phyloP scores from a whole-genome alignment of 2,329 filamentous ascomycete species.

The Amauroascus niger region DNA sequence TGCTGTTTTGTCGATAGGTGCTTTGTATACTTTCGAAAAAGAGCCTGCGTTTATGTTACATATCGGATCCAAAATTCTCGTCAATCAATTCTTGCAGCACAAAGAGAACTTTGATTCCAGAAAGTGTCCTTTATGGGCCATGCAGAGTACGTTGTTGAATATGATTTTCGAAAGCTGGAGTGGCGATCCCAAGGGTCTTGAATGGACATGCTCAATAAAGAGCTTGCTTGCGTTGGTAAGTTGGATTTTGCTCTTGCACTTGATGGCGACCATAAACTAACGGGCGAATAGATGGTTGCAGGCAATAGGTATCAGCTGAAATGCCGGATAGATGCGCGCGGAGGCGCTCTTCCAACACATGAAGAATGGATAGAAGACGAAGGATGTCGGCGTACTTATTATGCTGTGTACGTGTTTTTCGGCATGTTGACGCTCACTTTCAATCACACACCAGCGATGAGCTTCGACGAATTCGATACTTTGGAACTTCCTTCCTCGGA shows the following conservation, averaged over 20 bases:
- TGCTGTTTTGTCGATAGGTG: constrained; percentile 87
- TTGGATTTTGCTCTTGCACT: constrained; percentile 6
- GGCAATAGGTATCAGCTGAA: constrained; percentile 95
- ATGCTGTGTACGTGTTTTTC: constrained; percentile 98
- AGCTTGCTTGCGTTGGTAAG: constrained; percentile 75
- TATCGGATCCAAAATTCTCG: constrained; percentile 92
- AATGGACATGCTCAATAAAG: constrained; percentile 99
- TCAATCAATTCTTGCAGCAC: constrained; percentile 94
- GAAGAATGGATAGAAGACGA: constrained; percentile 96
- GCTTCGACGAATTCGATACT: constrained; percentile 95
- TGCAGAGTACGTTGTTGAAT: constrained; percentile 93
- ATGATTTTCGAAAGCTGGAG: constrained; percentile 99
- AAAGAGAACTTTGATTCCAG: constrained; percentile 98
- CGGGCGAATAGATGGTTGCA: constrained; percentile 63
- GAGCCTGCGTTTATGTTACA: constrained; percentile 95
- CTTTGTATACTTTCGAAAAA: constrained; percentile 92
- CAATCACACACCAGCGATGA: constrained; percentile 96
- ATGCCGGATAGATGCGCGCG: constrained; percentile 78
- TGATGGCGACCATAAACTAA: constrained; percentile 19
- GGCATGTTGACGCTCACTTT: constrained; percentile 89
- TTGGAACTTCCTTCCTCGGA: constrained; percentile 88
- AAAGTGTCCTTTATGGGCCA: constrained; percentile 95
- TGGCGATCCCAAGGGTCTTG: constrained; percentile 89
- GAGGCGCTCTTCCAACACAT: constrained; percentile 63
- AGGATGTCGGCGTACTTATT: constrained; percentile 91